Conservation (phyloP, 257 asterid species). For the Nicotiana tomentosiformis region DNA sequence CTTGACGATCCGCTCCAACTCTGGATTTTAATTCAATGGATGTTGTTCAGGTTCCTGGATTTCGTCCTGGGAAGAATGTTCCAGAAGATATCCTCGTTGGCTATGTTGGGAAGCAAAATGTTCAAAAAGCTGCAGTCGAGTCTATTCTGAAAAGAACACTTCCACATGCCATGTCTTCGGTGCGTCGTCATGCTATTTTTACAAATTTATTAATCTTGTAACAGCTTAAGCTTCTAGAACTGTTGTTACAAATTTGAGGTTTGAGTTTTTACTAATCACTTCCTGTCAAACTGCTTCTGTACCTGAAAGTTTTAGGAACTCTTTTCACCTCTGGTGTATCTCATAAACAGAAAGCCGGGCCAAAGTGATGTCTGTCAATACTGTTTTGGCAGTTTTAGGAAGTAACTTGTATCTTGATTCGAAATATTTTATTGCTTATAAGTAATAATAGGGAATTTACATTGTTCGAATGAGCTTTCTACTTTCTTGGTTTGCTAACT, state of each 20-base stretch:
- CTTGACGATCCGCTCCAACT: background rate
- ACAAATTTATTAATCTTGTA: background rate
- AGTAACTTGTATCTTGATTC: background rate
- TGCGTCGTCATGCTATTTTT: slow-evolving; percentile 24
- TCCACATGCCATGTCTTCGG: slow-evolving; percentile 94
- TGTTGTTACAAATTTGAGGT: background rate
- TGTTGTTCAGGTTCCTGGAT: slow-evolving; percentile 75
- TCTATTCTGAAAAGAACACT: slow-evolving; percentile 93
- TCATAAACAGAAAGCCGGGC: background rate
- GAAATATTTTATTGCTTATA: background rate
- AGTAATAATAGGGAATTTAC: background rate
- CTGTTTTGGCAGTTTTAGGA: background rate
- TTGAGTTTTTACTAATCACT: background rate
- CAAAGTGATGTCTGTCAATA: background rate
- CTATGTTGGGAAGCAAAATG: slow-evolving; percentile 56
- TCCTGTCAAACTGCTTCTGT: background rate
- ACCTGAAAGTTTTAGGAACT: background rate
- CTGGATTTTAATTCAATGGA: background rate
- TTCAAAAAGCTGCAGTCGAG: slow-evolving; percentile 73
- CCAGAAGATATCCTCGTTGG: slow-evolving; percentile 73
- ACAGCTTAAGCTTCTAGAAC: background rate
- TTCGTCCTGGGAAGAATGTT: slow-evolving; percentile 89
- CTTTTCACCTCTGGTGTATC: background rate
- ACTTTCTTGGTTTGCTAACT: slow-evolving; percentile 11
- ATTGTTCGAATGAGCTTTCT: slow-evolving; percentile 5